Base-by-base conservation (phyloP, 805 yeast genomes). In the Sugiyamaella americana region DNA sequence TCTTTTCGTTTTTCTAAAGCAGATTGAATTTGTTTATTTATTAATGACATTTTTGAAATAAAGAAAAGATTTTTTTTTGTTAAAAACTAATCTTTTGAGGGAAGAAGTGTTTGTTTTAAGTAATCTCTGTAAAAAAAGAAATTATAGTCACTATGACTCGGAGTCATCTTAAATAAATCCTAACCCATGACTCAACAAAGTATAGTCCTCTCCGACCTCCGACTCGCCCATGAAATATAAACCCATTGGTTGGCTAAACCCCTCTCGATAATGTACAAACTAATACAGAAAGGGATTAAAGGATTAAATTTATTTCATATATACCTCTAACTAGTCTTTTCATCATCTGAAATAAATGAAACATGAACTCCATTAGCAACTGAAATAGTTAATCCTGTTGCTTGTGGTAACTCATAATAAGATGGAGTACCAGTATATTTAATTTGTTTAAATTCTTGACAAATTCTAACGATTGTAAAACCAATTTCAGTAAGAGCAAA, bases 401-500 rank as follows among this genome's bases (percentile, higher is more conserved):
- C 38, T 50, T 32, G 58, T 46, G 20, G 49, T 38, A 5, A 42
- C 2, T 41, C 19, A 26, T 40, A 22, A 21, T 45, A 45, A 21
- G 23, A 37, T 10, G 34, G 23, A 23, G 42, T 53, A 43, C 47
- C 47, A 10, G 16, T 29, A 38, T 34, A 44, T 3, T 4, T 6
- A 17, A 45, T 16, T 18, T 37, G 43, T 29, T 49, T 37, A 40
- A 52, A 54, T 10, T 45, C 42, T 37, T 67, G 71, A 32, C 58
- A 49, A 41, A 73, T 56, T 51, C 76, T 63, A 11, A 63, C 68
- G 37, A 71, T 53, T 16, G 69, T 63, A 58, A 72, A 74, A 18
- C 73, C 65, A 11, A 76, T 74, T 60, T 75, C 79, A 17, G 78
- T 74, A 19, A 75, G 67, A 5, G 79, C 80, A 60, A 74, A 74